phyloP scores from a whole-genome alignment of 768 basidiomycete species.

The Phanerochaete carnosa region DNA sequence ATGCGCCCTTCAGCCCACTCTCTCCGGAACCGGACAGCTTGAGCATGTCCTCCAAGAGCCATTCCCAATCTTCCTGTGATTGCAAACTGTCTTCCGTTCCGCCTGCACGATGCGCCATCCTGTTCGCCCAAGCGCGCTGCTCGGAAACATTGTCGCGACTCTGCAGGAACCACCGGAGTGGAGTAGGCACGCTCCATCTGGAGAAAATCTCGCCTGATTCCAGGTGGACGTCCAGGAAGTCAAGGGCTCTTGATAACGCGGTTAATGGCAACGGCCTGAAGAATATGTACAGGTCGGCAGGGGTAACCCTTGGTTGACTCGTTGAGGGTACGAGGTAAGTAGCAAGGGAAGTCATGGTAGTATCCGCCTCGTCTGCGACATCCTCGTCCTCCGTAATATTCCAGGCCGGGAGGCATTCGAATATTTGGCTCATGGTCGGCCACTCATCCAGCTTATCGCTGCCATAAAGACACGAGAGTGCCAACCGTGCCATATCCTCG shows the following conservation, averaged over 20 bases:
- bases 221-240: slow-evolving; percentile 90
- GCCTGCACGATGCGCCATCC: slow-evolving; percentile 74
- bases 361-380: slow-evolving; percentile 74
- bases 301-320: slow-evolving; percentile 46
- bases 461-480: slow-evolving; percentile 88
- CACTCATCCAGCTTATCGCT: slow-evolving; percentile 68
- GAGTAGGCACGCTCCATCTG: slow-evolving; percentile 81
- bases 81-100: slow-evolving; percentile 49
- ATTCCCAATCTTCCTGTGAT: slow-evolving; percentile 78
- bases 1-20: slow-evolving; percentile 66
- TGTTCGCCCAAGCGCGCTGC: slow-evolving; percentile 83
- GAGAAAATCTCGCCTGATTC: slow-evolving; percentile 91
- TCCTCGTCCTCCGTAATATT: slow-evolving; percentile 57
- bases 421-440: slow-evolving; percentile 85
- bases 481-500: slow-evolving; percentile 80
- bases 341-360: slow-evolving; percentile 77
- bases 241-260: slow-evolving; percentile 78
- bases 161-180: slow-evolving; percentile 88
- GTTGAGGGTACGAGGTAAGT: slow-evolving; percentile 77
- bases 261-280: slow-evolving; percentile 75
- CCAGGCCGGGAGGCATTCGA: slow-evolving; percentile 97
- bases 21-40: slow-evolving; percentile 69
- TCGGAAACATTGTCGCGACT: slow-evolving; percentile 60
- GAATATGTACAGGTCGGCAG: slow-evolving; percentile 75
- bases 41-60: slow-evolving; percentile 86